Base-by-base conservation (phyloP, 352 stramenopile species). In the Thalassiosira livingstoniorum region DNA sequence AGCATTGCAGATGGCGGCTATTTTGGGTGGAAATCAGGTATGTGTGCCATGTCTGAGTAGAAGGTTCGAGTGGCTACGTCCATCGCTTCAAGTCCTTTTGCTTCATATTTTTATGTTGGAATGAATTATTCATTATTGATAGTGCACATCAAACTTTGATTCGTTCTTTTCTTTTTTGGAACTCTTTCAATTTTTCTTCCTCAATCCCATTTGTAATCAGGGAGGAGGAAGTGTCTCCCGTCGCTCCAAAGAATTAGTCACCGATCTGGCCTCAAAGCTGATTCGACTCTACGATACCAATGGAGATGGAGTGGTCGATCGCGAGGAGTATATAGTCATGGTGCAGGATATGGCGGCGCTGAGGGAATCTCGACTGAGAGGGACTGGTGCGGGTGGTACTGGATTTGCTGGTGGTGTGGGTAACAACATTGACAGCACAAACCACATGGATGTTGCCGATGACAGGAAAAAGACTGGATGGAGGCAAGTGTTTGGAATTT, bases 331-430 rank as follows among this genome's bases (percentile, higher is more conserved):
- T 82, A 73, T 86, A 57, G 45, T 69, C 11, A 89, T 95, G 89
- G 88, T 95, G 10, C 70, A 88, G 47, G 91, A 95, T 75, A 95
- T 95, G 87, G 83, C 91, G 13, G 69, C 83, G 2, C 68, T 94
- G 25, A 67, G 83, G 54, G 21, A 85, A 27, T 55, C 43, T 37
- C 51, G 61, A 42, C 53, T 81, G 35, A 23, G 42, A 32, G 67
- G 76, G 31, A 73, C 78, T 15, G 29, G 43, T 23, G 18, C 15
- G 18, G 31, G 43, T 47, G 25, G 2, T 70, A 43, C n/a, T 27
- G n/a, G 29, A 18, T 47, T 18, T 2, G 37, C 43, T 15, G 35
- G 23, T 29, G 31, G 18, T 31, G n/a, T n/a, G n/a, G n/a, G n/a
- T n/a, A n/a, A n/a, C n/a, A n/a, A n/a, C n/a, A n/a, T n/a, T n/a